Base-by-base conservation (phyloP, 306 rosid genomes). In the cucumber (Cucumis sativus) region DNA sequence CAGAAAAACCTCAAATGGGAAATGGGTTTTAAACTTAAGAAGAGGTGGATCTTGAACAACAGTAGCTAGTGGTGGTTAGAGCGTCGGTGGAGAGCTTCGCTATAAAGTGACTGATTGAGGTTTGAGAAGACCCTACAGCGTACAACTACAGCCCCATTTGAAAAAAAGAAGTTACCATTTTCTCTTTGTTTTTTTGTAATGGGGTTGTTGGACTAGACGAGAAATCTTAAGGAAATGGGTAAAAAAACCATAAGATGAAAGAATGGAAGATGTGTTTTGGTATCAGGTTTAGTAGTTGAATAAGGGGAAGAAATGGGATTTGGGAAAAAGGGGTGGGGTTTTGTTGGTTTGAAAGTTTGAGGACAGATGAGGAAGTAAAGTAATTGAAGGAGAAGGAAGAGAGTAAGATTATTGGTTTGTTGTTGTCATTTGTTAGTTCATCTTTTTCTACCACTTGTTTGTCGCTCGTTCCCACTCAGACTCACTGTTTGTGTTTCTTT, bases 31-130 rank as follows among this genome's bases (percentile, higher is more conserved):
- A 6, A 30, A 61, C 30, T 60, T n/a, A 0, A 47, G 54, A 47
- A 60, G 73, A 66, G 30, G 54, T 68, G 74, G 74, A 43, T 43
- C 35, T 41, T 20, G 6, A 21, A 2, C 37, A 68, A 70, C 59
- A 70, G 75, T 70, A 70, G 54, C 16, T 13, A 47, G 41, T 11
- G 8, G 76, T 70, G 18, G 76, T 70, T 70, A 25, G 60, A 47
- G 58, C 59, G 76, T 70, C 76, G 76, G 76, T 70, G 76, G 59
- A 11, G 76, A 45, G 75, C 33, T 43, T 43, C 49, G 49, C 54
- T 40, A 7, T 10, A 67, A 67, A 67, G 52, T 41, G 54, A 40
- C 35, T 43, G 75, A 69, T 69, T n/a, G 74, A 68, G 74, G 28
- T 40, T 65, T 21, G 75, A 69, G 57, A 45, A 45, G 75, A 45